Evolutionary conservation across 2,329 filamentous ascomycete genomes (phyloP).

Genomic region (Calonectria pseudoreteaudii): DNA sequence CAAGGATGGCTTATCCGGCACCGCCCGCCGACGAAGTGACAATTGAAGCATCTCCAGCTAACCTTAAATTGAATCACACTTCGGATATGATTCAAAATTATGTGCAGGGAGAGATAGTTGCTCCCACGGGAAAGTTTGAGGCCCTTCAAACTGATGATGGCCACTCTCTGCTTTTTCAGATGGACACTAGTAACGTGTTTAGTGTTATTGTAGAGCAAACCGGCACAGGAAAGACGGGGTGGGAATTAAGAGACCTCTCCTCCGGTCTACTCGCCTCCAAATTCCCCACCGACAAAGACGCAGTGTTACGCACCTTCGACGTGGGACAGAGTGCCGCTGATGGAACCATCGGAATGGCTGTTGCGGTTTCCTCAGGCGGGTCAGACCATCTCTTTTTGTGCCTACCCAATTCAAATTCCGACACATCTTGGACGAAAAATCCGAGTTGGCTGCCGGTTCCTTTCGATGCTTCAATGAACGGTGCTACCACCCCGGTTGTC

Average conservation of each 20-base stretch:
- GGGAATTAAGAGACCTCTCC: background rate
- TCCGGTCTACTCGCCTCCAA: background rate
- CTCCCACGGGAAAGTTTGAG: constrained; percentile 13
- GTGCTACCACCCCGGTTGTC: background rate
- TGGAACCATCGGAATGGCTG: background rate
- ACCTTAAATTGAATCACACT: background rate
- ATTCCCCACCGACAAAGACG: background rate
- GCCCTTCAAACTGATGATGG: constrained; percentile 16
- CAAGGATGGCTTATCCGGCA: too few species aligned
- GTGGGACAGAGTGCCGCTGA: background rate
- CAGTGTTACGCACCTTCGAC: constrained; percentile 1
- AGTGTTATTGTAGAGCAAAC: constrained; percentile 13
- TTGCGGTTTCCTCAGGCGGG: background rate
- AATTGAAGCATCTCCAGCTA: background rate
- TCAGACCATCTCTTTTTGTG: background rate
- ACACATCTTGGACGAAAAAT: background rate
- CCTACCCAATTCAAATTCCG: background rate
- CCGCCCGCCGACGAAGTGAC: background rate
- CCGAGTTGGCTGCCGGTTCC: background rate
- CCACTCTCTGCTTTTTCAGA: constrained; percentile 11
- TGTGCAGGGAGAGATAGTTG: constrained; percentile 14
- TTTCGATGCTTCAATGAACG: background rate
- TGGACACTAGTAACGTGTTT: background rate
- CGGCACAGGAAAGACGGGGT: background rate
- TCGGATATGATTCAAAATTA: constrained; percentile 18